phyloP scores from a whole-genome alignment of 345 rosid species.

The Jatropha curcas region DNA sequence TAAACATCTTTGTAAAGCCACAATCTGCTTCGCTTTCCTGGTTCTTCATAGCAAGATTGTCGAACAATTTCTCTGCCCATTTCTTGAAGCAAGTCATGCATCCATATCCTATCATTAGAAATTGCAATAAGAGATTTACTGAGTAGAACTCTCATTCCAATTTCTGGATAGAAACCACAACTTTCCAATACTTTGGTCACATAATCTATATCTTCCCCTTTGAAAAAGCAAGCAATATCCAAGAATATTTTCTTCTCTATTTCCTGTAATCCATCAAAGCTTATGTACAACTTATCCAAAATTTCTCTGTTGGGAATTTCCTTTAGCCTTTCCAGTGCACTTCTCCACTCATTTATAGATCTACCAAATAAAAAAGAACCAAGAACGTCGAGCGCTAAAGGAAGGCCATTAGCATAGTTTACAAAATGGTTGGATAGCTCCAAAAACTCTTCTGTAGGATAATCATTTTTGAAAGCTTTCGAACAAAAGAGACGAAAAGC shows the following conservation, averaged over 20 bases:
- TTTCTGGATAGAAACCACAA: slow-evolving; percentile 14
- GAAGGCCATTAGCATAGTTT: slow-evolving; percentile 12
- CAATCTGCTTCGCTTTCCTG: slow-evolving; percentile 20
- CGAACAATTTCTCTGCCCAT: slow-evolving; percentile 19
- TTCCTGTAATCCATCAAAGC: slow-evolving; percentile 16
- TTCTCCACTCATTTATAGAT: not conserved
- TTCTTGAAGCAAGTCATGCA: slow-evolving; percentile 25
- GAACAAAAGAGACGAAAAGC: slow-evolving; percentile 5
- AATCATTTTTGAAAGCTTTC: not conserved
- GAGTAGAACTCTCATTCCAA: slow-evolving; percentile 12
- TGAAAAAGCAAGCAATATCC: slow-evolving; percentile 27
- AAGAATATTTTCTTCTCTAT: slow-evolving; percentile 21
- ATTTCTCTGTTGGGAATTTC: slow-evolving; percentile 9
- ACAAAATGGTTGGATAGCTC: not conserved
- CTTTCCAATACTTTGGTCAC: not conserved
- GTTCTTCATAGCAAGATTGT: slow-evolving; percentile 3
- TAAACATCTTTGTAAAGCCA: slow-evolving; percentile 9
- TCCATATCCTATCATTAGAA: not conserved
- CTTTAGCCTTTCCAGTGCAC: slow-evolving; percentile 8
- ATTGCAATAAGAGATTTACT: slow-evolving; percentile 16
- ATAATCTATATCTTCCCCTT: not conserved
- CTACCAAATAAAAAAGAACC: slow-evolving; percentile 7
- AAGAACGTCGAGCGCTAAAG: slow-evolving; percentile 18
- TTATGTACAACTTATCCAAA: slow-evolving; percentile 7
- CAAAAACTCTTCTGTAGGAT: slow-evolving; percentile 3